Percentiles rank a stretch among this genome's conserved stretches.
phyloP scores from a whole-genome alignment of 805 yeast genomes.

The Hanseniaspora lachancei region DNA sequence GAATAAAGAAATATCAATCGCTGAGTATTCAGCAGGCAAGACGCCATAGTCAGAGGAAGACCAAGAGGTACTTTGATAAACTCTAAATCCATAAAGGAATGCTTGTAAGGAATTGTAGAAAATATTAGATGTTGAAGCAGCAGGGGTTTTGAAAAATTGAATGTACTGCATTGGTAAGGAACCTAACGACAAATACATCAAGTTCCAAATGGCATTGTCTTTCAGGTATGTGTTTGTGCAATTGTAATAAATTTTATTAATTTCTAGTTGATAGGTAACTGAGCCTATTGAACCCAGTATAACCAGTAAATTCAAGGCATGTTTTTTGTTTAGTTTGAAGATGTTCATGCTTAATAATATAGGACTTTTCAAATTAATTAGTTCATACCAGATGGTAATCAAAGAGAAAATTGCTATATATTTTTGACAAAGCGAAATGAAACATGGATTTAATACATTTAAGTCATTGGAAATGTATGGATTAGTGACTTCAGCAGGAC shows the following conservation, averaged over 20 bases:
- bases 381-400: slow-evolving; percentile 20
- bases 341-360: slow-evolving; percentile 11
- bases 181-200: slow-evolving; percentile 17
- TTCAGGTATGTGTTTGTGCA: neutral
- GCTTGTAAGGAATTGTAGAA: slow-evolving; percentile 22
- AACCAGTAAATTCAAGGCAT: neutral
- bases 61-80: slow-evolving; percentile 19
- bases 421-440: slow-evolving; percentile 19
- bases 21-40: slow-evolving; percentile 16
- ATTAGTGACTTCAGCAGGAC: neutral
- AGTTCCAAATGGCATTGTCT: slow-evolving; percentile 15
- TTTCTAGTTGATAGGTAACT: slow-evolving; percentile 1
- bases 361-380: slow-evolving; percentile 17
- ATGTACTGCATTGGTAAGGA: slow-evolving; percentile 23
- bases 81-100: slow-evolving; percentile 17
- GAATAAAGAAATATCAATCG: slow-evolving; percentile 24
- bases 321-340: neutral
- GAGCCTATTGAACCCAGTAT: neutral
- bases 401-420: slow-evolving; percentile 16
- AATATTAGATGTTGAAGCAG: slow-evolving; percentile 22
- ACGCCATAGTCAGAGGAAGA: slow-evolving; percentile 18
- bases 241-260: neutral
- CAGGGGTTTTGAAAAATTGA: slow-evolving; percentile 23
- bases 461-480: slow-evolving; percentile 27
- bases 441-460: slow-evolving; percentile 29